phyloP scores from a whole-genome alignment of 1,284 basidiomycete genomes.

The Xanthoconium separans region DNA sequence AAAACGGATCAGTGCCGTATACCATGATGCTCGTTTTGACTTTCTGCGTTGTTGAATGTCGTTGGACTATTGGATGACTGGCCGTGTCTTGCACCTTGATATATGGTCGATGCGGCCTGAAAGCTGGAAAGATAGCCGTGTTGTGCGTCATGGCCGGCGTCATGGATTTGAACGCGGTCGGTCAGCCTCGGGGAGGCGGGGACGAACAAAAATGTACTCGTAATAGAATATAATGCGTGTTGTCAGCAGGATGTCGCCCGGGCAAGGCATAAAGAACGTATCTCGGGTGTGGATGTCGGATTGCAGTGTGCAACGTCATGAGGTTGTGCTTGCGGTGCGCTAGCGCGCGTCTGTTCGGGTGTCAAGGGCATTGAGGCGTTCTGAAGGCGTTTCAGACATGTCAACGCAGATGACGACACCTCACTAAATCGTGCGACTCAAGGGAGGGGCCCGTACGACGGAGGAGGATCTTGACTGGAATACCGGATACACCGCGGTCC shows the following conservation, averaged over 20 bases:
- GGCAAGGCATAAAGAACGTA: background rate
- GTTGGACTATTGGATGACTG: background rate
- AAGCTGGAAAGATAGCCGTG: no score
- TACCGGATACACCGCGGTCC: background rate
- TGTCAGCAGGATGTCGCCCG: background rate
- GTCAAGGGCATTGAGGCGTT: constrained; percentile 1
- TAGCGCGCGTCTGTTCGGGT: background rate
- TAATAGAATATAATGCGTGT: constrained; percentile 1
- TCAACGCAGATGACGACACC: background rate
- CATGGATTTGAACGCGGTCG: background rate
- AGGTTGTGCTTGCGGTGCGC: background rate
- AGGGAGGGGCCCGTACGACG: background rate
- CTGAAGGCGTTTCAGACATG: constrained; percentile 1
- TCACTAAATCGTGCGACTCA: background rate
- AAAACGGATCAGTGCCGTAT: constrained; percentile 30
- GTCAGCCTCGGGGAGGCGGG: background rate
- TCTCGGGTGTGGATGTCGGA: background rate
- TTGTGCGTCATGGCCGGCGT: no score
- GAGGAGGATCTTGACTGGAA: background rate
- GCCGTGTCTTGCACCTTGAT: constrained; percentile 3
- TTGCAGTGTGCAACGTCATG: constrained; percentile 5
- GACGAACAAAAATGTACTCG: background rate
- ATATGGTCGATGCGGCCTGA: constrained; percentile 4
- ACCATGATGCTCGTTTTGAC: constrained; percentile 7
- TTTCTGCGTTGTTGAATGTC: background rate